phyloP scores from a whole-genome alignment of 352 stramenopile species.

The Phytophthora aleatoria region DNA sequence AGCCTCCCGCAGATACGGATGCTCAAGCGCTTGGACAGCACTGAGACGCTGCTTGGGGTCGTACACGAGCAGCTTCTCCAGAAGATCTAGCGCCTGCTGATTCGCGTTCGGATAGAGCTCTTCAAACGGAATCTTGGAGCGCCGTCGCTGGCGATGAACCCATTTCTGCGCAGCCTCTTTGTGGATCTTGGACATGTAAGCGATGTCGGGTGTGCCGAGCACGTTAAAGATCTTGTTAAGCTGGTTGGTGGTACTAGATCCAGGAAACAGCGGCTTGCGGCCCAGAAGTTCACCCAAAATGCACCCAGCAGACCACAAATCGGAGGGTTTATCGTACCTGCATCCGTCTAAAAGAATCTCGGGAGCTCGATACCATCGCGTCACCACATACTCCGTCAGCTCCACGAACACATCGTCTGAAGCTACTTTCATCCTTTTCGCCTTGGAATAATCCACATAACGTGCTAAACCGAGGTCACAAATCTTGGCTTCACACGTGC shows the following conservation, averaged over 20 bases:
- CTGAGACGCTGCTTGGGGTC: conserved; percentile 75
- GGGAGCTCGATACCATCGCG: conserved; percentile 83
- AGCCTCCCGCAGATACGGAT: conserved; percentile 91
- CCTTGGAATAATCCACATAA: conserved; percentile 66
- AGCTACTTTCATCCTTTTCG: conserved; percentile 45
- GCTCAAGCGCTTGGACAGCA: conserved; percentile 93
- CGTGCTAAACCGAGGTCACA: conserved; percentile 95
- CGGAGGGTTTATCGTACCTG: conserved; percentile 75
- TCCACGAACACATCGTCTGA: conserved; percentile 55
- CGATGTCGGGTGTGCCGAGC: conserved; percentile 84
- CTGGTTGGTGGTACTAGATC: conserved; percentile 95
- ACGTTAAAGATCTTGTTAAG: conserved; percentile 97
- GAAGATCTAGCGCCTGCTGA: conserved; percentile 62
- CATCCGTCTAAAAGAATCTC: conserved; percentile 93
- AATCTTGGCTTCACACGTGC: conserved; percentile 95
- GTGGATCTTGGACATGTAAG: conserved; percentile 65
- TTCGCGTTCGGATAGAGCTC: conserved; percentile 84
- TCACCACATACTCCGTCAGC: conserved; percentile 84
- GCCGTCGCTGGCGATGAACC: conserved; percentile 63
- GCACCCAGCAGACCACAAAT: conserved; percentile 91
- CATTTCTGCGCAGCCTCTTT: conserved; percentile 77
- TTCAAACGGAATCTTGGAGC: conserved; percentile 63
- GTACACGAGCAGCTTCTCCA: conserved; percentile 77
- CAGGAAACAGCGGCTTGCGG: conserved; percentile 95
- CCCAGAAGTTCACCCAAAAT: conserved; percentile 97